A percentile compares a stretch with the other conserved stretches of the same genome.
These are phyloP conservation scores for Solanum chmielewskii DNA, from an alignment of 257 asterid genomes.

Conservation along the genomic window DNA sequence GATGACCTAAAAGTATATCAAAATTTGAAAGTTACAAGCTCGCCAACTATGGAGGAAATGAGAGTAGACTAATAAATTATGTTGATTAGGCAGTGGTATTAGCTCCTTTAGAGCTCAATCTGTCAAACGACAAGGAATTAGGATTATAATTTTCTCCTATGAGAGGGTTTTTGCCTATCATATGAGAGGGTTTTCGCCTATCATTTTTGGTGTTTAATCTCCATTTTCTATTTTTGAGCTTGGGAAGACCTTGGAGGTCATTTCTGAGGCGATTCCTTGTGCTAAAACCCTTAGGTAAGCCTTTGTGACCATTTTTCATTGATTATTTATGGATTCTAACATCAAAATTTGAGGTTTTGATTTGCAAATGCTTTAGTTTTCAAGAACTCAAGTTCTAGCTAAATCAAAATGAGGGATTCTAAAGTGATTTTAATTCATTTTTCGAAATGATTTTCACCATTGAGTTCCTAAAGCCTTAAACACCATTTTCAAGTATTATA, in stretches of 20 bases:
- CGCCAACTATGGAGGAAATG: background rate
- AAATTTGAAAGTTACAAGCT: background rate
- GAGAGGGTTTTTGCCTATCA: background rate
- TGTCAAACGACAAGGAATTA: background rate
- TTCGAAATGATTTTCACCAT: background rate
- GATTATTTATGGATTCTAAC: background rate
- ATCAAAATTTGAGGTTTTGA: background rate
- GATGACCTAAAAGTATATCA: too few relatives aligned
- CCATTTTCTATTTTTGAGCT: background rate
- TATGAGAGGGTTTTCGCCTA: background rate
- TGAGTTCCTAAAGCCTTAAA: background rate
- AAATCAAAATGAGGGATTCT: background rate
- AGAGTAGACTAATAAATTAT: background rate
- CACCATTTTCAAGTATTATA: background rate
- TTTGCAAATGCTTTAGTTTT: background rate
- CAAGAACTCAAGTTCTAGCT: background rate
- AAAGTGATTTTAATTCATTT: background rate
- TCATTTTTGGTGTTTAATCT: background rate
- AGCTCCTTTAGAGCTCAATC: background rate
- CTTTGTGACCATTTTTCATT: background rate
- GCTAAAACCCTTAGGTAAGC: background rate
- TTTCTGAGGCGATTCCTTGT: background rate
- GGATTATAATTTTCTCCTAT: background rate
- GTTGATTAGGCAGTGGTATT: background rate
- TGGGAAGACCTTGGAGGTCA: background rate